Conservation (phyloP, 2,329 filamentous ascomycete species). For the Drechslerella dactyloides region DNA sequence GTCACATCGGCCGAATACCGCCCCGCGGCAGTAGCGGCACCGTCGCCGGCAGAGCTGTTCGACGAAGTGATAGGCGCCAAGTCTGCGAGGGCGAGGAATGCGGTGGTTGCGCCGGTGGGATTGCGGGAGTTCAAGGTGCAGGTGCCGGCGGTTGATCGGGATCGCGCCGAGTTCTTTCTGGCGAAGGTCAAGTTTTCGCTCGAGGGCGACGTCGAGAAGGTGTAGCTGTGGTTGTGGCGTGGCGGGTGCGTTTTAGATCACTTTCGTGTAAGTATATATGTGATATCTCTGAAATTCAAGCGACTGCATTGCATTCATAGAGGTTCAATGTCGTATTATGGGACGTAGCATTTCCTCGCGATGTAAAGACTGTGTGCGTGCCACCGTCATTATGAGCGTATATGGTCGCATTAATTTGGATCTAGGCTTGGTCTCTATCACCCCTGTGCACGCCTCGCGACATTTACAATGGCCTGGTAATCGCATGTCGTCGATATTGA, state of each 20-base stretch:
- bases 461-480: no score
- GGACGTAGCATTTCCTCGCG: no score
- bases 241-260: background rate
- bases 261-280: slow-evolving; percentile 7
- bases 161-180: slow-evolving; percentile 79
- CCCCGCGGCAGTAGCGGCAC: slow-evolving; percentile 53
- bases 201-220: slow-evolving; percentile 76
- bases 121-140: slow-evolving; percentile 80
- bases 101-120: slow-evolving; percentile 60
- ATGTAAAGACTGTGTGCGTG: no score
- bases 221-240: slow-evolving; percentile 58
- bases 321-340: no score
- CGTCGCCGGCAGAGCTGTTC: slow-evolving; percentile 73
- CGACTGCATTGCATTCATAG: no score
- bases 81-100: slow-evolving; percentile 60
- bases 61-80: slow-evolving; percentile 72
- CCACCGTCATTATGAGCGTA: no score
- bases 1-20: slow-evolving; percentile 62
- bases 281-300: background rate
- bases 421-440: no score
- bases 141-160: slow-evolving; percentile 80
- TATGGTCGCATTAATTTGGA: no score
- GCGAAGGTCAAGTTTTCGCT: slow-evolving; percentile 84
- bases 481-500: no score
- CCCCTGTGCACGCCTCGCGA: no score